These are phyloP conservation scores for Golovinomyces cichoracearum DNA, from an alignment of 2,329 filamentous ascomycete genomes.

Conservation along the genomic window DNA sequence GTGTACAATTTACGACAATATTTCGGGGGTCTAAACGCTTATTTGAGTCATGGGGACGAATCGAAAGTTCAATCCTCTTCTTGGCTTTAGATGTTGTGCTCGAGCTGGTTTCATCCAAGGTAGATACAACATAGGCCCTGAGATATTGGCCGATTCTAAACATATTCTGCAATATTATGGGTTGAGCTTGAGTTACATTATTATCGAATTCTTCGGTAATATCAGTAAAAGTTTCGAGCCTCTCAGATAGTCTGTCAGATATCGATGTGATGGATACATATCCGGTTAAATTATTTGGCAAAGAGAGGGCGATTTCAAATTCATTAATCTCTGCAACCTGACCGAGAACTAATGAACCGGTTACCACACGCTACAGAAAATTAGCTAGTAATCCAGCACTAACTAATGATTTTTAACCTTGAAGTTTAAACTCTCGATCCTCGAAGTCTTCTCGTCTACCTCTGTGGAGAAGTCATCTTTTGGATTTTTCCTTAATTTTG, in stretches of 20 bases:
- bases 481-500: conserved; percentile 27
- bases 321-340: conserved; percentile 60
- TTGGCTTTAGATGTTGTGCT: conserved; percentile 27
- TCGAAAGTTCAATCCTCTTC: conserved; percentile 63
- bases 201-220: conserved; percentile 31
- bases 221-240: conserved; percentile 42
- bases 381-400: conserved; percentile 12
- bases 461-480: conserved; percentile 24
- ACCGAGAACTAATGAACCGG: conserved; percentile 68
- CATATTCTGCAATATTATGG: conserved; percentile 46
- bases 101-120: conserved; percentile 33
- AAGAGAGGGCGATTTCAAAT: conserved; percentile 51
- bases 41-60: conserved; percentile 59
- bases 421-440: conserved; percentile 68
- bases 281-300: conserved; percentile 81
- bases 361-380: conserved; percentile 40
- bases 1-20: conserved; percentile 44
- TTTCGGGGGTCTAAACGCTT: conserved; percentile 45
- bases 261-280: conserved; percentile 82
- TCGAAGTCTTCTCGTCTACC: conserved; percentile 28
- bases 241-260: conserved; percentile 51
- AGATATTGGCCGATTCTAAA: conserved; percentile 74
- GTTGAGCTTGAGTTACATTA: conserved; percentile 26
- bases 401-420: conserved; percentile 31
- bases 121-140: conserved; percentile 58